phyloP scores from a whole-genome alignment of 352 stramenopile species.

The Phytophthora boehmeriae region DNA sequence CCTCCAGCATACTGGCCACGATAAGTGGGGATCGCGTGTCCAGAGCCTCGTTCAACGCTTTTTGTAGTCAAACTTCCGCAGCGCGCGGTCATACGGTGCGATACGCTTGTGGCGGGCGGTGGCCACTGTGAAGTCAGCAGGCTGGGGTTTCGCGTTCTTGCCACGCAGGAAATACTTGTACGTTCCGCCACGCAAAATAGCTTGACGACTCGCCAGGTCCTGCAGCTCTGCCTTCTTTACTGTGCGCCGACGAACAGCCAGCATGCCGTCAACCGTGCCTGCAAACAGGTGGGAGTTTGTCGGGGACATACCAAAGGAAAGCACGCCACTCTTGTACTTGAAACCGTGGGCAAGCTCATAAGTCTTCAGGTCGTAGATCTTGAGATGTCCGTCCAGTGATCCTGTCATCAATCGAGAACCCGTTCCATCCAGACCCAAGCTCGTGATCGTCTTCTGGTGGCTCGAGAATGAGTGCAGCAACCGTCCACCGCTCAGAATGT shows the following conservation, averaged over 20 bases:
- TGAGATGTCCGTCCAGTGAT: constrained; percentile 92
- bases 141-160: constrained; percentile 79
- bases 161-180: constrained; percentile 92
- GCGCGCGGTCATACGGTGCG: constrained; percentile 90
- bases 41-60: constrained; percentile 95
- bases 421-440: constrained; percentile 86
- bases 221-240: constrained; percentile 73
- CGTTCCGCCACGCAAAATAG: constrained; percentile 80
- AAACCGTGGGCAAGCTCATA: constrained; percentile 91
- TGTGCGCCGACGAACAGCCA: constrained; percentile 84
- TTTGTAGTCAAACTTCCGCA: constrained; percentile 96
- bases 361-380: constrained; percentile 93
- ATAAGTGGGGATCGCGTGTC: constrained; percentile 90
- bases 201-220: constrained; percentile 67
- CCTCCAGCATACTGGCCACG: constrained; percentile 95
- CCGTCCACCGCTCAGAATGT: constrained; percentile 87
- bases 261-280: constrained; percentile 73
- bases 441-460: constrained; percentile 96
- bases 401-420: constrained; percentile 89
- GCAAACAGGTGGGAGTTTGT: constrained; percentile 87
- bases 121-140: constrained; percentile 80
- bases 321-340: constrained; percentile 85
- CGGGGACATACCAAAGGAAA: constrained; percentile 84
- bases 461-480: constrained; percentile 91
- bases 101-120: constrained; percentile 90